Evolutionary conservation across 2,329 filamentous ascomycete species (phyloP).

Genomic region (Apiospora rasikravindrae): DNA sequence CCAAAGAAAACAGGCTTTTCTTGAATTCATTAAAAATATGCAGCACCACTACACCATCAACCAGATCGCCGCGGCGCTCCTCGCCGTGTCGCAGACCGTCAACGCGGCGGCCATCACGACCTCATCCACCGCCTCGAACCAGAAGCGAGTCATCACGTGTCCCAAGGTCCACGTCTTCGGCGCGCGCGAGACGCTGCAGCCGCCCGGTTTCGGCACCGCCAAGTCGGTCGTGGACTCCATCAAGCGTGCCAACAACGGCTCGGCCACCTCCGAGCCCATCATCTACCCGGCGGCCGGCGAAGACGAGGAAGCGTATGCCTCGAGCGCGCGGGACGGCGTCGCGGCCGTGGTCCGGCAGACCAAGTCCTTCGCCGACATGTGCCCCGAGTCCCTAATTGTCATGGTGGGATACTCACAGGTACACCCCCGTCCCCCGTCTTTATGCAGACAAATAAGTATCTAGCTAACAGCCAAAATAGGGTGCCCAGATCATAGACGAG

Average conservation of each 20-base stretch:
- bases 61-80: not conserved
- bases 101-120: not conserved
- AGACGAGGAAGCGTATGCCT: constrained; percentile 49
- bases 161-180: constrained; percentile 54
- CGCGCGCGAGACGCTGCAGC: constrained; percentile 54
- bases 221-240: constrained; percentile 50
- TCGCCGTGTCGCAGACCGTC: not conserved
- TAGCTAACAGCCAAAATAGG: constrained; percentile 41
- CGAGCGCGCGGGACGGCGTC: constrained; percentile 58
- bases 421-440: constrained; percentile 23
- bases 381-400: constrained; percentile 59
- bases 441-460: not conserved
- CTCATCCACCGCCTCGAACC: not conserved
- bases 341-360: constrained; percentile 53
- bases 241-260: constrained; percentile 45
- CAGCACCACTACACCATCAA: not conserved
- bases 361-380: constrained; percentile 55
- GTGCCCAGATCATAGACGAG: constrained; percentile 66
- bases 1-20: not conserved
- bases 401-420: constrained; percentile 68
- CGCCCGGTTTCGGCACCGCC: constrained; percentile 51
- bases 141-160: constrained; percentile 34
- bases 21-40: not conserved
- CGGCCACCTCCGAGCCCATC: constrained; percentile 51
- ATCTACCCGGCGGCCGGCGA: constrained; percentile 61